Evolutionary conservation across 139 green algal genomes (phyloP), one percentile per base, ranked within the genome.

Genomic region (Spirogloea muscicola): DNA sequence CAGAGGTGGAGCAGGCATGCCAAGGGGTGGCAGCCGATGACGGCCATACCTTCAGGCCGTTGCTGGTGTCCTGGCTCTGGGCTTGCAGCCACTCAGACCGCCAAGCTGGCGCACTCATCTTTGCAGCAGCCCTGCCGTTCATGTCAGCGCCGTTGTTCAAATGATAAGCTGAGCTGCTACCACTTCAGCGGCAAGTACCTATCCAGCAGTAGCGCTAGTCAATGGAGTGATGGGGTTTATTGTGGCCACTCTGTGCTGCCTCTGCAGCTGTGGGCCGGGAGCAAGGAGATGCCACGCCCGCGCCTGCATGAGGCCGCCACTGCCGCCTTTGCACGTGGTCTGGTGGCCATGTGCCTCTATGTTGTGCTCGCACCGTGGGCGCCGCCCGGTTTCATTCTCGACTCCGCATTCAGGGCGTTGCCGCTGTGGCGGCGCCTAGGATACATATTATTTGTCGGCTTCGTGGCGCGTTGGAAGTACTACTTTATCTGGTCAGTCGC

Each of bases 401-500:
- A 18, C 3, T 29, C 46, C 46, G 13, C 44, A 10, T 76, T 52
- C 46, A 36, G 38, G 21, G 29, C 25, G 27, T 49, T 49, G 29
- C 38, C 72, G 10, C 64, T 33, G 34, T 78, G 40, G 63, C 58
- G 52, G 6, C 40, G 69, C 6, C 31, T 61, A 33, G n/a, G 41
- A 7, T 76, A 52, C 49, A 73, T 82, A 38, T 76, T 62, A 38
- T 9, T 77, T 10, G 75, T 41, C 38, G 27, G 29, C 31, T 7
- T 77, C 27, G 49, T 42, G 27, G 34, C 49, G n/a, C 75, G 75
- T 16, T 81, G 71, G 62, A 82, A 82, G 46, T 82, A 82, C 71
- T 82, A 82, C 34, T 82, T 82, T 51, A 79, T 75, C 40, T 82
- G 75, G 75, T 57, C 13, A 9, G 63, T 82, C 42, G 51, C 71